Evolutionary conservation across 1,139 yeast genomes (phyloP), one percentile per base, ranked within the genome.

Genomic region (Zygoascus hellenicus): DNA sequence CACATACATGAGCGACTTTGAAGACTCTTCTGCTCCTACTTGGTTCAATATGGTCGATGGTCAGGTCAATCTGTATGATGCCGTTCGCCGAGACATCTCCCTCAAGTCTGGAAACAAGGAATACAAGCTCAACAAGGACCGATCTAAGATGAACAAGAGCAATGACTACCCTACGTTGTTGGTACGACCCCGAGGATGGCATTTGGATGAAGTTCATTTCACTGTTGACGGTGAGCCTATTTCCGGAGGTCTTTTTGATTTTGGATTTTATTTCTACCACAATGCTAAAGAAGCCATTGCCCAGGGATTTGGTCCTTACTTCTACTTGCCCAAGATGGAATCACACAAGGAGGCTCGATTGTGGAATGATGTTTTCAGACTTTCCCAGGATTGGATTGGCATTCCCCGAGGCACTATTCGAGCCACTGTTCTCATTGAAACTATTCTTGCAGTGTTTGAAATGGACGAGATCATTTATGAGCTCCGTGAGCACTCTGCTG

Each of bases 1-100:
- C 63, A 87, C 96, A 43, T 89, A 89, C 68, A 89, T 89, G 97
- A 83, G 94, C 41, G 97, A 89, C 70, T 86, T 89, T 59, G 97
- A 89, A 69, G 97, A 89, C 70, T 87, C 96, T 30, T 81, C 89
- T 59, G 83, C 97, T 31, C 98, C 98, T 58, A 90, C 97, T 32
- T 92, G 97, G 97, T 70, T 70, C 58, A 89, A 88, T 69, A 77
- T 87, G 74, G 80, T 86, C 52, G 74, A 78, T 58, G 98, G 97
- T 50, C 98, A 92, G 71, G 88, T 85, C 56, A 90, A 92, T 69
- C 74, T 92, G 61, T 89, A 80, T 69, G 97, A 92, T 64, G 97
- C 89, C 26, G 70, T 78, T 81, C 70, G 87, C 74, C 58, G 88
- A 77, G 66, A 81, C 75, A 67, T 82, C 81, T 42, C 58, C 78